Evolutionary conservation across 495 filamentous ascomycete species (phyloP).

Genomic region (Podospora tetraspora): DNA sequence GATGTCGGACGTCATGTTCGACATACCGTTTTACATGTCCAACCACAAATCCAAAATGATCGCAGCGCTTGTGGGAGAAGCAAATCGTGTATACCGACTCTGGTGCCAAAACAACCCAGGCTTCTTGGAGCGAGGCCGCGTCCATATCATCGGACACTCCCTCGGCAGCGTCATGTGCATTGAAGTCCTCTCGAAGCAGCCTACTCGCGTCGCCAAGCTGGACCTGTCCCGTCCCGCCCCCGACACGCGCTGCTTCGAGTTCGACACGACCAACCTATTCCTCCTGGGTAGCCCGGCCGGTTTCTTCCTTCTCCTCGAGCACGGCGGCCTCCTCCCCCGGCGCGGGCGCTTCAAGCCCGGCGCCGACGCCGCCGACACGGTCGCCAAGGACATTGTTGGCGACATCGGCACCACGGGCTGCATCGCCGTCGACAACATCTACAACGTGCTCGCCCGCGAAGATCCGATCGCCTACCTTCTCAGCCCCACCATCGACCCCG

Average conservation of each 20-base stretch:
- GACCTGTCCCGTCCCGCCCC: conserved; percentile 43
- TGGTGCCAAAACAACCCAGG: conserved; percentile 91
- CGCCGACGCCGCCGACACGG: conserved; percentile 55
- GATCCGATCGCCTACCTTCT: conserved; percentile 82
- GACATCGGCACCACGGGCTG: conserved; percentile 79
- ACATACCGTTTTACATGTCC: conserved; percentile 94
- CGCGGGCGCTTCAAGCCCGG: conserved; percentile 69
- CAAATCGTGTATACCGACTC: conserved; percentile 85
- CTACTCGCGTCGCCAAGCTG: conserved; percentile 54
- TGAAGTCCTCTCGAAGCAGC: conserved; percentile 85
- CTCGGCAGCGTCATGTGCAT: conserved; percentile 90
- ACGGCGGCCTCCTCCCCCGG: conserved; percentile 73
- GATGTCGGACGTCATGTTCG: conserved; percentile 94
- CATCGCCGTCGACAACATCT: conserved; percentile 89
- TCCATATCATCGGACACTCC: conserved; percentile 90
- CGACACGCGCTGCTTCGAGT: conserved; percentile 71
- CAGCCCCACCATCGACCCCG: conserved; percentile 80
- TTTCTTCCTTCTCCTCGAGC: conserved; percentile 88
- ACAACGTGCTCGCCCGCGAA: conserved; percentile 74
- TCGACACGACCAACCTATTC: conserved; percentile 85
- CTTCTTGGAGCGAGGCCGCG: conserved; percentile 72
- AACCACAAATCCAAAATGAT: conserved; percentile 95
- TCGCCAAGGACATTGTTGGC: conserved; percentile 61
- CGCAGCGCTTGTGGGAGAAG: conserved; percentile 79
- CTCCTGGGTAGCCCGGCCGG: conserved; percentile 87